Conservation (phyloP, 2,329 filamentous ascomycete genomes). For the Calonectria pteridis region DNA sequence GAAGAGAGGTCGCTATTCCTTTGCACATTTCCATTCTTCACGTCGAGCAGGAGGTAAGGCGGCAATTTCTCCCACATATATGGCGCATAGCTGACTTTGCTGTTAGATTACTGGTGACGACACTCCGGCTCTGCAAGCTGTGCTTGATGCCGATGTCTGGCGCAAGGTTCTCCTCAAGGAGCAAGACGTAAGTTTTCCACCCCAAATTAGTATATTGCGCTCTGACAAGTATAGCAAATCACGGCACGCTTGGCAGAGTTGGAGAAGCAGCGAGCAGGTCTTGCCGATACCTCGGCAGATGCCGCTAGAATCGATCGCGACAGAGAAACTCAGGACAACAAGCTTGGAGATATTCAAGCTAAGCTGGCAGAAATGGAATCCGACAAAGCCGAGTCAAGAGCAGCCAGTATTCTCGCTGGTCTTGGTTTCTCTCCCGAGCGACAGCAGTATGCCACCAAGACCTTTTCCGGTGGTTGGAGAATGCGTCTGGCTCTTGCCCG, state of each 20-base stretch:
- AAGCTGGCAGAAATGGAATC: constrained; percentile 99
- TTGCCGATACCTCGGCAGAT: constrained; percentile 94
- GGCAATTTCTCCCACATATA: neutral
- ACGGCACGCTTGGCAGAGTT: constrained; percentile 79
- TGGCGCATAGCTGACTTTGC: constrained; percentile 26
- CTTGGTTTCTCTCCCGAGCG: constrained; percentile 95
- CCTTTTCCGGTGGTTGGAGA: constrained; percentile 99
- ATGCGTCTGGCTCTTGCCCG: constrained; percentile 96
- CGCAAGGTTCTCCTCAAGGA: constrained; percentile 93
- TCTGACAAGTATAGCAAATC: constrained; percentile 73
- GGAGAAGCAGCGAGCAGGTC: constrained; percentile 79
- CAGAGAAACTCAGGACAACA: constrained; percentile 89
- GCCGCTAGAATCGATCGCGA: constrained; percentile 87
- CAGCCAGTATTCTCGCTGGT: constrained; percentile 95
- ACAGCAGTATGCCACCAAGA: constrained; percentile 94
- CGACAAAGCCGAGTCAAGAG: constrained; percentile 95
- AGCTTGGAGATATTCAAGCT: constrained; percentile 88
- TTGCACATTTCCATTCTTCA: constrained; percentile 99
- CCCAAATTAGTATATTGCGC: neutral
- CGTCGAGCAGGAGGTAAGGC: constrained; percentile 91
- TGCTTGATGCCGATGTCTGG: constrained; percentile 98
- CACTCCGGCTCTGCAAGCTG: constrained; percentile 92
- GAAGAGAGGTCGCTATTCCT: constrained; percentile 93
- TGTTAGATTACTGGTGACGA: constrained; percentile 92
- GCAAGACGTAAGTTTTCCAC: constrained; percentile 74